phyloP scores from a whole-genome alignment of 2,329 filamentous ascomycete species.

The Claviceps pazoutovae region DNA sequence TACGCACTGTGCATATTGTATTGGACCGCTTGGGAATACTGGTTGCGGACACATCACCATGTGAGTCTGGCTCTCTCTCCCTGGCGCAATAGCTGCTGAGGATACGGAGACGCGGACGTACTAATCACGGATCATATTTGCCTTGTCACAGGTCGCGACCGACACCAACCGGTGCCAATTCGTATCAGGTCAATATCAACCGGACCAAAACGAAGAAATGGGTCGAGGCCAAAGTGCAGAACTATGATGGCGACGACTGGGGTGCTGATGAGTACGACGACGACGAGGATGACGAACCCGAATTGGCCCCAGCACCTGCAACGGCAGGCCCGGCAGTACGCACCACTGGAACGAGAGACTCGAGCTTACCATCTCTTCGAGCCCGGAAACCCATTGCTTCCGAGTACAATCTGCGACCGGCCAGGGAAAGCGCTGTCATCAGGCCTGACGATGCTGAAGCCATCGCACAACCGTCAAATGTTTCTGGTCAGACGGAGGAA shows the following conservation, averaged over 20 bases:
- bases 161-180: constrained; percentile 18
- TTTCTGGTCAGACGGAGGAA: constrained; percentile 59
- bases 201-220: constrained; percentile 87
- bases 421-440: neutral
- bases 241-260: constrained; percentile 92
- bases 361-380: constrained; percentile 6
- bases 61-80: constrained; percentile 10
- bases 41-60: constrained; percentile 15
- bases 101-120: neutral
- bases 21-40: constrained; percentile 18
- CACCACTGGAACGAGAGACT: neutral
- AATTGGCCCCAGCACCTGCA: constrained; percentile 14
- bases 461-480: constrained; percentile 44
- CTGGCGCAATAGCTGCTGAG: neutral
- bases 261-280: constrained; percentile 61
- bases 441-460: neutral
- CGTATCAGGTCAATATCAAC: constrained; percentile 75
- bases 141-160: constrained; percentile 15
- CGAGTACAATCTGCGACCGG: neutral
- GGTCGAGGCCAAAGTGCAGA: constrained; percentile 75
- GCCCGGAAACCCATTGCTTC: neutral
- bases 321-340: neutral
- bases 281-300: constrained; percentile 49
- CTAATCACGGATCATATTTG: constrained; percentile 6
- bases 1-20: constrained; percentile 2